Percentiles rank a stretch among this genome's conserved stretches.
These are phyloP conservation scores for Coniochaeta hoffmannii DNA, from an alignment of 2,329 filamentous ascomycete species.

Conservation along the genomic window DNA sequence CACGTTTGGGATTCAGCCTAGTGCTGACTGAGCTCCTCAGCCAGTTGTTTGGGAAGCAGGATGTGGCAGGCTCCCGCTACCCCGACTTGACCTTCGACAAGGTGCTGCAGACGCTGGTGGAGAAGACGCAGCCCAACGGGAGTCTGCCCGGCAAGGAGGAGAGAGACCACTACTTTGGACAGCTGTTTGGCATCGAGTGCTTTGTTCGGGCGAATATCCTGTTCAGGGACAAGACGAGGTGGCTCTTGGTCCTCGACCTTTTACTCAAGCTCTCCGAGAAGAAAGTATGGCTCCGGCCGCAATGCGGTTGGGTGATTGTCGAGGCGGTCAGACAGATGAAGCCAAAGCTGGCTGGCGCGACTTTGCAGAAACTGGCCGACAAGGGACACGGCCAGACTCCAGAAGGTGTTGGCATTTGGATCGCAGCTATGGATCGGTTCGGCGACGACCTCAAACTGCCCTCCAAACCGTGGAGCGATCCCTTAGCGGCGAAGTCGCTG, in stretches of 20 bases:
- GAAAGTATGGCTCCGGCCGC: conserved; percentile 83
- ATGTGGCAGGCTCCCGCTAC: conserved; percentile 39
- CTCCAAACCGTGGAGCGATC: conserved; percentile 70
- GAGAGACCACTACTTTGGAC: conserved; percentile 76
- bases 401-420: conserved; percentile 85
- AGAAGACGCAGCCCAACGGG: conserved; percentile 47
- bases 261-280: conserved; percentile 68
- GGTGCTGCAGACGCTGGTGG: conserved; percentile 42
- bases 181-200: conserved; percentile 80
- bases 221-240: conserved; percentile 52
- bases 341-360: conserved; percentile 49
- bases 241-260: conserved; percentile 62
- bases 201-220: conserved; percentile 74
- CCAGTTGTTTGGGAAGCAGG: conserved; percentile 54
- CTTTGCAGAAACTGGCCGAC: conserved; percentile 54
- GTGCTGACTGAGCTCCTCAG: conserved; percentile 75
- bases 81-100: conserved; percentile 47
- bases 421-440: conserved; percentile 59
- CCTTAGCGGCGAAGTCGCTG: conserved; percentile 62
- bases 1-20: conserved; percentile 81
- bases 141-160: conserved; percentile 64
- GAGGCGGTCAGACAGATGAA: conserved; percentile 60
- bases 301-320: conserved; percentile 77
- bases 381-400: conserved; percentile 69
- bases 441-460: conserved; percentile 54